Conservation (phyloP, 2,329 filamentous ascomycete species). For the Aspergillus amoenus region DNA sequence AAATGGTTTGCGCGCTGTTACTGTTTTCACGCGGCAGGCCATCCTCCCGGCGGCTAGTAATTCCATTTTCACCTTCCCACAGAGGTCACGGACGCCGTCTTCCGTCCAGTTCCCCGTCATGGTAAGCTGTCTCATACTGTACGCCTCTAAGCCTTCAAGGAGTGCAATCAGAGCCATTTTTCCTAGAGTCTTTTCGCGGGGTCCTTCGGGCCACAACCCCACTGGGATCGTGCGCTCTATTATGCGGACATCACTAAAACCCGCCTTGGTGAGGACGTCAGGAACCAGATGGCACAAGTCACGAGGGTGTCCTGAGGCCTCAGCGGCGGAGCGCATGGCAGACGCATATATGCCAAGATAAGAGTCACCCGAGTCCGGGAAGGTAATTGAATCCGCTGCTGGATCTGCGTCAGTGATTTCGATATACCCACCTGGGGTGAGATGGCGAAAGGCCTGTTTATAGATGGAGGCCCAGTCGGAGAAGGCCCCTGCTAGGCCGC, state of each 20-base stretch:
- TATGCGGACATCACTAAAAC: conserved; percentile 45
- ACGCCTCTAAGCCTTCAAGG: conserved; percentile 42
- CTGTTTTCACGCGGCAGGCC: conserved; percentile 11
- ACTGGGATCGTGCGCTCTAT: conserved; percentile 40
- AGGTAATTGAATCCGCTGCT: conserved; percentile 24
- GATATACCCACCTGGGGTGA: conserved; percentile 48
- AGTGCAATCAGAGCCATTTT: conserved; percentile 44
- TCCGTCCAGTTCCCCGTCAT: conserved; percentile 32
- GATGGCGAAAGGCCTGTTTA: conserved; percentile 44
- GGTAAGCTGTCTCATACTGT: conserved; percentile 38
- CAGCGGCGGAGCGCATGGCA: conserved; percentile 40
- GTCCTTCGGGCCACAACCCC: conserved; percentile 37
- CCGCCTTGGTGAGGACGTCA: conserved; percentile 40
- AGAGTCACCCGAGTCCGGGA: conserved; percentile 27
- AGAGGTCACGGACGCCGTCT: conserved; percentile 36
- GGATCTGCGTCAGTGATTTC: conserved; percentile 46
- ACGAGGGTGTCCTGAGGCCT: conserved; percentile 41
- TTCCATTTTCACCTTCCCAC: conserved; percentile 39
- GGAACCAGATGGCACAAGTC: conserved; percentile 45
- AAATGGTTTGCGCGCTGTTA: conserved; percentile 28
- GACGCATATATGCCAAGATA: conserved; percentile 35
- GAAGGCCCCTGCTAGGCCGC: conserved; percentile 50
- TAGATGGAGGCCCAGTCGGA: conserved; percentile 49
- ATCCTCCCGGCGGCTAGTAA: conserved; percentile 25
- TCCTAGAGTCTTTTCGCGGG: conserved; percentile 35